phyloP scores from a whole-genome alignment of 1,284 basidiomycete species.

The Sporisorium graminicola region DNA sequence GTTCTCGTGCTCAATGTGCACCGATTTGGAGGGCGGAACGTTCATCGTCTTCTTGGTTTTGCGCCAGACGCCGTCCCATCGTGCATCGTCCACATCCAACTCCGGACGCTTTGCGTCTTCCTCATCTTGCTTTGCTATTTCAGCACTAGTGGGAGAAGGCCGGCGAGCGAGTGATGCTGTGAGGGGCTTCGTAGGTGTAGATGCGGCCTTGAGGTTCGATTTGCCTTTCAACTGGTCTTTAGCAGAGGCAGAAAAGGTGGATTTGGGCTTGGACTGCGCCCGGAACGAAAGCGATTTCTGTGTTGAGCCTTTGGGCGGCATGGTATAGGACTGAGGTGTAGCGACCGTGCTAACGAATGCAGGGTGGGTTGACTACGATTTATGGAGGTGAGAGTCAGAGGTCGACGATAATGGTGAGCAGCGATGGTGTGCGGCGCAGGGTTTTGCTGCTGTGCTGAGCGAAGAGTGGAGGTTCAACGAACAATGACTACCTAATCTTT shows the following conservation, averaged over 20 bases:
- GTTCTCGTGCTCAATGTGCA: constrained; percentile 60
- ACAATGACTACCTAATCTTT: constrained; percentile 6
- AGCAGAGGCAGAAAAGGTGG: constrained; percentile 32
- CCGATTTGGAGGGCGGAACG: constrained; percentile 41
- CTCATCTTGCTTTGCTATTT: constrained; percentile 13
- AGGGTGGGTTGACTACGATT: background rate
- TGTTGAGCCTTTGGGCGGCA: constrained; percentile 39
- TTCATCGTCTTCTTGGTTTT: constrained; percentile 48
- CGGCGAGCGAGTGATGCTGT: constrained; percentile 24
- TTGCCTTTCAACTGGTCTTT: constrained; percentile 39
- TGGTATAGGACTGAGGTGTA: background rate
- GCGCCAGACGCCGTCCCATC: constrained; percentile 59
- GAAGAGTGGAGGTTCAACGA: constrained; percentile 26
- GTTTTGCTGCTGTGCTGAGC: constrained; percentile 5
- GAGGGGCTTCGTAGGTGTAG: constrained; percentile 17
- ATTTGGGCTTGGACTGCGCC: constrained; percentile 50
- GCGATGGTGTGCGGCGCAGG: background rate
- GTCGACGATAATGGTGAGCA: constrained; percentile 2
- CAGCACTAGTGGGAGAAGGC: constrained; percentile 5
- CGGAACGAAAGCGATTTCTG: constrained; percentile 38
- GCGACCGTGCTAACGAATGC: background rate
- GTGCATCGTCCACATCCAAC: constrained; percentile 52
- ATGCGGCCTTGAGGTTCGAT: constrained; percentile 16
- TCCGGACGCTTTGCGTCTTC: constrained; percentile 22
- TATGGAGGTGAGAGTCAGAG: background rate